Base-by-base conservation (phyloP, 2,329 filamentous ascomycete species). In the Waltergamsia citrina region DNA sequence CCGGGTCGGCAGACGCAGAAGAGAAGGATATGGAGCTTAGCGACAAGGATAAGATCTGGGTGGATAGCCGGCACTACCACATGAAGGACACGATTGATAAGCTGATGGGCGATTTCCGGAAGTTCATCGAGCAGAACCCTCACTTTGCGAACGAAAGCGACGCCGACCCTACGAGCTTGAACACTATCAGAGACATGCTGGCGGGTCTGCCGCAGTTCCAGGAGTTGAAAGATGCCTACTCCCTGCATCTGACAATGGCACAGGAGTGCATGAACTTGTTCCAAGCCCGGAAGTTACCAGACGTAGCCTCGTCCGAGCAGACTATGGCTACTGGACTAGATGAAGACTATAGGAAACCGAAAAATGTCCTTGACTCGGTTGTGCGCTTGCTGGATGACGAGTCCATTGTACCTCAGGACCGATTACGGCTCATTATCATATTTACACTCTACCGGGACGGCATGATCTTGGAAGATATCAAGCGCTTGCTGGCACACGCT, bases 31-130 rank as follows among this genome's bases (percentile, higher is more conserved):
- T 94, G 71, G 87, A 94, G 47, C 81, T 98, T 32, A 71, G 71
- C 21, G 92, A 98, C 43, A 83, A 85, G 48, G 92, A 98, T 61
- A 83, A 81, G 52, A 84, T 98, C 30, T 98, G 92, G 92, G 80
- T 94, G 17, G 85, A 92, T 40, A 94, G 94, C 51, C 74, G 92
- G 35, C 92, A 98, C 59, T 74, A 78, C 34, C 92, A 98, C 59
- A 98, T 98, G 92, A 94, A 94, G 55, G 88, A 96, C 54, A 92
- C 92, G 4, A 88, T 96, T 47, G 85, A 90, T 51, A 93, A 90
- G 57, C 68, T 98, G 40, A 92, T 90, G 69, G 74, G 78, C 37
- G 90, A 96, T 53, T 96, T 98, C 51, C 80, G 87, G 48, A 88
- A 80, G 51, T 98, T 98, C 60, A 73, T 94, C 48, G 77, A 81